Conservation (phyloP, 208 protist genomes). For the Wallacemonas rigidus region DNA sequence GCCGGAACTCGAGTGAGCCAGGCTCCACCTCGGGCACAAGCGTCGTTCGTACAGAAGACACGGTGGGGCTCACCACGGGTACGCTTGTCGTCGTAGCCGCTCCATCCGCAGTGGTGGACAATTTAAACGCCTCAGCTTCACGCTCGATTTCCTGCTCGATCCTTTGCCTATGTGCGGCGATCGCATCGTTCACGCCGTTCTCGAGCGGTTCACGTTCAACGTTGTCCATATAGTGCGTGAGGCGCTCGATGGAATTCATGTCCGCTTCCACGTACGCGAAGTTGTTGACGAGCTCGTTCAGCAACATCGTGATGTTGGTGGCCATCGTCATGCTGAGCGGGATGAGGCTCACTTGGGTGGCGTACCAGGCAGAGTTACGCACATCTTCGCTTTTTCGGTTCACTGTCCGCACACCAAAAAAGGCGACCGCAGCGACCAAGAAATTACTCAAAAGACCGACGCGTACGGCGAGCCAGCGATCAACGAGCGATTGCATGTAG, state of each 20-base stretch:
- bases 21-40: neutral
- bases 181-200: conserved; percentile 14
- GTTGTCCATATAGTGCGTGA: conserved; percentile 60
- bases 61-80: conserved; percentile 21
- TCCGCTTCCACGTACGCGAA: conserved; percentile 47
- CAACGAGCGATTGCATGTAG: conserved; percentile 47
- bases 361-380: conserved; percentile 19
- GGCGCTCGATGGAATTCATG: conserved; percentile 80
- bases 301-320: conserved; percentile 41
- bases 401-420: conserved; percentile 41
- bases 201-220: conserved; percentile 52
- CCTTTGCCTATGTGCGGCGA: neutral
- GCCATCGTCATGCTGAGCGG: conserved; percentile 76
- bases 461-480: conserved; percentile 89
- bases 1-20: conserved; percentile 50
- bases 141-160: neutral
- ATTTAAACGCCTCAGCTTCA: too few relatives aligned
- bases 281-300: conserved; percentile 39
- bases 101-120: conserved; percentile 42
- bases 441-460: conserved; percentile 81
- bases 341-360: conserved; percentile 49
- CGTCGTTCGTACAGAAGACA: conserved; percentile 44
- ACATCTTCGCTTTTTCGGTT: conserved; percentile 8
- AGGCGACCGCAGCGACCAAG: conserved; percentile 48
- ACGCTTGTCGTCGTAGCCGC: neutral